Conservation (phyloP, 2,329 filamentous ascomycete species). For the Ophiostoma sp. region DNA sequence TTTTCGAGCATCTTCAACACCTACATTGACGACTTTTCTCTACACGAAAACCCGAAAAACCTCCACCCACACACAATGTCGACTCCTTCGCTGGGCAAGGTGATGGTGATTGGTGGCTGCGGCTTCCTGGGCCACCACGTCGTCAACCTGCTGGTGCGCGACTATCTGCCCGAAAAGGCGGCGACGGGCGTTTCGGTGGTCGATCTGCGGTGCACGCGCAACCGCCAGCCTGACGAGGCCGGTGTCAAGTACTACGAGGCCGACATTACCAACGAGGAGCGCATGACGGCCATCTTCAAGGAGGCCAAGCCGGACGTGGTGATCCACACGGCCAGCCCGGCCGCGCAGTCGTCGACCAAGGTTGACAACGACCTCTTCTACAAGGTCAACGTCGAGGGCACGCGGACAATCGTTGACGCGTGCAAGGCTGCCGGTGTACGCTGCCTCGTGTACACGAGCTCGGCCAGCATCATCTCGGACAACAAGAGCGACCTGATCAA, state of each 20-base stretch:
- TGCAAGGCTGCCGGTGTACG: conserved; percentile 70
- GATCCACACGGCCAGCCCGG: conserved; percentile 83
- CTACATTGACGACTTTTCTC: background rate
- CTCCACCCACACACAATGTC: conserved; percentile 31
- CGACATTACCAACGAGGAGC: conserved; percentile 70
- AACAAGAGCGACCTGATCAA: conserved; percentile 77
- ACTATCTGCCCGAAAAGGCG: conserved; percentile 44
- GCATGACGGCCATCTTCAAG: conserved; percentile 63
- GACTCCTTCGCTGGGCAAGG: conserved; percentile 59
- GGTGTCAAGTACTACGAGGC: conserved; percentile 69
- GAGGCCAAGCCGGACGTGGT: conserved; percentile 75
- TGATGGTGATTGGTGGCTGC: conserved; percentile 79
- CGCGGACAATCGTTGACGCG: conserved; percentile 72
- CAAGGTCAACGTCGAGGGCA: conserved; percentile 87
- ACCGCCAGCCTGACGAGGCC: conserved; percentile 59
- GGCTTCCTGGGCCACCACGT: conserved; percentile 84
- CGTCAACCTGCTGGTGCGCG: conserved; percentile 68
- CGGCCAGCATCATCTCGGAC: conserved; percentile 82
- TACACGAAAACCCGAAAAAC: too few species aligned
- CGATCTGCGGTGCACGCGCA: conserved; percentile 69
- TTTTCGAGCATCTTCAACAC: background rate
- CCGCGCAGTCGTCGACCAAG: conserved; percentile 53
- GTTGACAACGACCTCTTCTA: conserved; percentile 64
- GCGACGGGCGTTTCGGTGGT: conserved; percentile 64
- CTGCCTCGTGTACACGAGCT: conserved; percentile 88